These are phyloP conservation scores for Aspergillus mulundensis DNA, from an alignment of 495 filamentous ascomycete species.

Conservation along the genomic window DNA sequence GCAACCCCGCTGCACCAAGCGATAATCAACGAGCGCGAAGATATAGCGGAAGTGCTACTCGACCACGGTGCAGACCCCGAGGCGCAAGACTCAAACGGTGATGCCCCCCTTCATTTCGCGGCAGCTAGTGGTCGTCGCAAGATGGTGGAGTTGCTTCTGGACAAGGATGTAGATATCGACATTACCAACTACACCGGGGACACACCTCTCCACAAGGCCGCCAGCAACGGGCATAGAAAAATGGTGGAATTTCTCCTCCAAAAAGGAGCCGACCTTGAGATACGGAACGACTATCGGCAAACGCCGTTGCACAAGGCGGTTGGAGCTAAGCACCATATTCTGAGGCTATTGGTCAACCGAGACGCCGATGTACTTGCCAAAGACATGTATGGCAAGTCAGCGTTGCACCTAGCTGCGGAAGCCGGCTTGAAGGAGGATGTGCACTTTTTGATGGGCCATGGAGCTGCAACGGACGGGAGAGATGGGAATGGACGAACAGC, in stretches of 20 bases:
- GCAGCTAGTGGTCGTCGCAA: slow-evolving; percentile 30
- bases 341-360: slow-evolving; percentile 23
- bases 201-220: slow-evolving; percentile 41
- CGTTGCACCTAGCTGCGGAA: slow-evolving; percentile 28
- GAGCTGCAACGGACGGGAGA: slow-evolving; percentile 14
- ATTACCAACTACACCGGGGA: slow-evolving; percentile 26
- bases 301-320: slow-evolving; percentile 25
- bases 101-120: slow-evolving; percentile 37
- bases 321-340: slow-evolving; percentile 24
- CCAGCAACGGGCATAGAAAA: slow-evolving; percentile 30
- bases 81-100: slow-evolving; percentile 21
- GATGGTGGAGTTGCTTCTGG: slow-evolving; percentile 36
- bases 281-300: slow-evolving; percentile 18
- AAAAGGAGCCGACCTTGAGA: slow-evolving; percentile 30
- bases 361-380: slow-evolving; percentile 20
- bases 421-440: slow-evolving; percentile 24
- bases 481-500: slow-evolving; percentile 27
- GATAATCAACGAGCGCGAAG: slow-evolving; percentile 27
- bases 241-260: slow-evolving; percentile 37
- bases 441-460: slow-evolving; percentile 24
- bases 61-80: slow-evolving; percentile 25
- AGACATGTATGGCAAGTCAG: slow-evolving; percentile 31
- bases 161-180: slow-evolving; percentile 40
- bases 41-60: slow-evolving; percentile 30
- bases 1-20: slow-evolving; percentile 33